phyloP scores from a whole-genome alignment of 2,329 filamentous ascomycete species.

The Botrytis galanthina region DNA sequence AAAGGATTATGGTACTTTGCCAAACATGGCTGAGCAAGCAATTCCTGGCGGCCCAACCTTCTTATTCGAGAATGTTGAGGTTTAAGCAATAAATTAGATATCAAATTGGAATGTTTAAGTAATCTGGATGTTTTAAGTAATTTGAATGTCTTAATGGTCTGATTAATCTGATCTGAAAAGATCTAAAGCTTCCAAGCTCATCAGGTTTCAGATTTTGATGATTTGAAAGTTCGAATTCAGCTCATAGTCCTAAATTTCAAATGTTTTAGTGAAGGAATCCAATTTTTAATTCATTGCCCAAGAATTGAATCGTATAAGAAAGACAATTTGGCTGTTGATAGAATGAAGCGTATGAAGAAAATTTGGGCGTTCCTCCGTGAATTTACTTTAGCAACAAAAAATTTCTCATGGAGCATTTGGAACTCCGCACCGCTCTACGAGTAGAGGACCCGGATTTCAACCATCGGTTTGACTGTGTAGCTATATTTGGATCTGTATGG shows the following conservation, averaged over 20 bases:
- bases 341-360: neutral
- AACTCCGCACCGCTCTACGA: neutral
- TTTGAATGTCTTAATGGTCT: neutral
- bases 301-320: neutral
- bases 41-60: slow-evolving; percentile 82
- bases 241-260: neutral
- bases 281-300: neutral
- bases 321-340: neutral
- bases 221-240: neutral
- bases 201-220: neutral
- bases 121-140: neutral
- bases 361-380: neutral
- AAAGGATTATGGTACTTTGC: slow-evolving; percentile 56
- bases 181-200: neutral
- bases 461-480: neutral
- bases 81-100: neutral
- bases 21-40: slow-evolving; percentile 65
- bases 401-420: neutral
- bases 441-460: neutral
- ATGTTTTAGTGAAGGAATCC: neutral
- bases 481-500: slow-evolving; percentile 2
- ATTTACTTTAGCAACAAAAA: neutral
- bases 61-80: slow-evolving; percentile 73
- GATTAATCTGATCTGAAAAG: neutral
- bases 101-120: neutral